Percentiles rank a stretch among this genome's conserved stretches.
Conservation (phyloP, 257 asterid species). For the Fraxinus cuspidata region DNA sequence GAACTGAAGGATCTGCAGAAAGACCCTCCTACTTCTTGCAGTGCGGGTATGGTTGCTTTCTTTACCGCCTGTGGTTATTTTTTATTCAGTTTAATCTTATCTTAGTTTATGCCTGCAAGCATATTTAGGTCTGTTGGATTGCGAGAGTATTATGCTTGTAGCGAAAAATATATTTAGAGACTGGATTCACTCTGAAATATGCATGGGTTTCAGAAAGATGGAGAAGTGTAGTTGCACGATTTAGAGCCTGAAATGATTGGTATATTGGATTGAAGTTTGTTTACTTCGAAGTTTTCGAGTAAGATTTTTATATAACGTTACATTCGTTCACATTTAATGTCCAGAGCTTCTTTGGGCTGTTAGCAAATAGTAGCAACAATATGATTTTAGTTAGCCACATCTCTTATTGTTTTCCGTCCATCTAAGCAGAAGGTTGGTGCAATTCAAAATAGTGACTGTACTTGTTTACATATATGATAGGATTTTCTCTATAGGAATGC, state of each 20-base stretch:
- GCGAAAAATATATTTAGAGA: neutral
- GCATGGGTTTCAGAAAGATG: neutral
- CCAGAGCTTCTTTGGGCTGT: neutral
- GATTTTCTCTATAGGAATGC: slow-evolving; percentile 5
- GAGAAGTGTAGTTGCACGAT: neutral
- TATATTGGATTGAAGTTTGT: neutral
- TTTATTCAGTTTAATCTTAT: neutral
- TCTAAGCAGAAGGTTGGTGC: neutral
- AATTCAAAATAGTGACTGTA: neutral
- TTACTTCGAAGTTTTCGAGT: neutral
- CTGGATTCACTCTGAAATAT: neutral
- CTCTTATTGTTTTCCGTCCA: neutral
- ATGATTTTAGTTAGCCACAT: neutral
- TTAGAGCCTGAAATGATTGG: neutral
- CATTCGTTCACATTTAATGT: neutral
- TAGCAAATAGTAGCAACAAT: neutral
- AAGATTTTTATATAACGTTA: neutral
- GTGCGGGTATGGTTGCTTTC: slow-evolving; percentile 23
- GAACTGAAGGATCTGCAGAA: slow-evolving; percentile 44
- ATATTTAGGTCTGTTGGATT: neutral
- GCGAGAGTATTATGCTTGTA: neutral
- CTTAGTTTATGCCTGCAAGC: neutral
- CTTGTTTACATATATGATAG: neutral
- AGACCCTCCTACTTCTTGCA: slow-evolving; percentile 42
- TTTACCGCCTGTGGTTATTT: neutral